phyloP scores from a whole-genome alignment of 768 basidiomycete species.

The Paxillus rubicundulus region DNA sequence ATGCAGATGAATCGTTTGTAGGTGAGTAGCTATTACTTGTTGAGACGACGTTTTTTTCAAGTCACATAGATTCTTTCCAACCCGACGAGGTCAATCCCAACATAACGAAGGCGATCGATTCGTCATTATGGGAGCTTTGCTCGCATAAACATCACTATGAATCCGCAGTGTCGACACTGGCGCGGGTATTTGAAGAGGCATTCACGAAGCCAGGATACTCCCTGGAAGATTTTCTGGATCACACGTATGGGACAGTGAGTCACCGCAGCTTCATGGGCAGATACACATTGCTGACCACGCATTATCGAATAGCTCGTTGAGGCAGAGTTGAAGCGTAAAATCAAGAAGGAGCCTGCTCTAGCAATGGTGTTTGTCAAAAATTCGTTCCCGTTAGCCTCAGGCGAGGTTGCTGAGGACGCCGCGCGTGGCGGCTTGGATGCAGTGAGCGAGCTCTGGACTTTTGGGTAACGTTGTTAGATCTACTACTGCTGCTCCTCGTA shows the following conservation, averaged over 20 bases:
- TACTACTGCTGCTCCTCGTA: neutral
- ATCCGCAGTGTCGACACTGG: slow-evolving; percentile 80
- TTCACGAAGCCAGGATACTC: slow-evolving; percentile 92
- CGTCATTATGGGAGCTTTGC: slow-evolving; percentile 90
- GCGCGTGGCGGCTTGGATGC: slow-evolving; percentile 27
- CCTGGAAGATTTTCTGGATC: slow-evolving; percentile 96
- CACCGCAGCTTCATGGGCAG: neutral
- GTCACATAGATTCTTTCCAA: slow-evolving; percentile 65
- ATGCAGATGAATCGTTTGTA: slow-evolving; percentile 30
- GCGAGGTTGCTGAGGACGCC: slow-evolving; percentile 8
- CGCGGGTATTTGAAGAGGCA: slow-evolving; percentile 81
- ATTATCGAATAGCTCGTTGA: slow-evolving; percentile 67
- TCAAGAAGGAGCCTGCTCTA: slow-evolving; percentile 75
- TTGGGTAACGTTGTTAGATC: slow-evolving; percentile 24
- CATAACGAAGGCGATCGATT: slow-evolving; percentile 74
- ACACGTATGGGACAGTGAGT: slow-evolving; percentile 80
- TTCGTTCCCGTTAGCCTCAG: slow-evolving; percentile 31
- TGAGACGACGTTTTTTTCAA: slow-evolving; percentile 2
- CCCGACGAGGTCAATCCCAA: slow-evolving; percentile 67
- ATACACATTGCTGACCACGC: slow-evolving; percentile 2
- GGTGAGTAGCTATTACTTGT: slow-evolving; percentile 29
- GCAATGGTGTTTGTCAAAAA: slow-evolving; percentile 40
- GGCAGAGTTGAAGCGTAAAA: slow-evolving; percentile 73
- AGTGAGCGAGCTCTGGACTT: slow-evolving; percentile 48
- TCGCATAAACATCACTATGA: slow-evolving; percentile 83